Conservation (phyloP, 2,329 filamentous ascomycete species). For the Pseudocercospora ulei region DNA sequence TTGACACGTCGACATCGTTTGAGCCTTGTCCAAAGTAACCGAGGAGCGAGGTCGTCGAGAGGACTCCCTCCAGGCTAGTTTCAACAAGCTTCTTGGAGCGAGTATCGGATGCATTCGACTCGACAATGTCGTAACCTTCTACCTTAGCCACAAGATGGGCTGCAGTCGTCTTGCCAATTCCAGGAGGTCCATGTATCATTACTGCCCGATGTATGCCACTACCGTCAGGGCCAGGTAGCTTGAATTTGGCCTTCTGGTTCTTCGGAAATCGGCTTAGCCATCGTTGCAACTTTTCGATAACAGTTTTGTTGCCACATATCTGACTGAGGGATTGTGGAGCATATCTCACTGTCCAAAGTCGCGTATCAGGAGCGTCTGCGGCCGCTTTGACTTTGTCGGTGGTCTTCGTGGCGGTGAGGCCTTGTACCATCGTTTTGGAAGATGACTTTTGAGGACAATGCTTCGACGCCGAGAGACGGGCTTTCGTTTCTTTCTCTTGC, state of each 20-base stretch:
- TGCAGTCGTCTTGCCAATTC: constrained; percentile 94
- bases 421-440: constrained; percentile 3
- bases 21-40: constrained; percentile 80
- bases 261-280: constrained; percentile 81
- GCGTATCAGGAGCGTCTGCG: constrained; percentile 44
- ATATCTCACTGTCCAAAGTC: constrained; percentile 91
- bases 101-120: constrained; percentile 91
- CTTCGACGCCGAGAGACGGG: constrained; percentile 39
- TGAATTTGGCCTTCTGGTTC: constrained; percentile 69
- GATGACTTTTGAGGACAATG: constrained; percentile 33
- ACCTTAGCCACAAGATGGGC: constrained; percentile 88
- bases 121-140: constrained; percentile 85
- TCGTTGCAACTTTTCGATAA: constrained; percentile 77
- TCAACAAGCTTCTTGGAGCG: constrained; percentile 95
- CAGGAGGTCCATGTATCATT: constrained; percentile 88
- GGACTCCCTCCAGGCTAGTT: constrained; percentile 71
- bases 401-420: constrained; percentile 33
- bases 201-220: constrained; percentile 76
- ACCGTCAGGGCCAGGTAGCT: constrained; percentile 72
- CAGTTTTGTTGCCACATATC: constrained; percentile 87
- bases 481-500: constrained; percentile 50
- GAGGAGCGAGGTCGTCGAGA: constrained; percentile 85
- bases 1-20: constrained; percentile 65
- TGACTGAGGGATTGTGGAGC: constrained; percentile 74
- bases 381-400: constrained; percentile 33